phyloP scores from a whole-genome alignment of 805 yeast species.

The Aciculoconidium aculeatum region DNA sequence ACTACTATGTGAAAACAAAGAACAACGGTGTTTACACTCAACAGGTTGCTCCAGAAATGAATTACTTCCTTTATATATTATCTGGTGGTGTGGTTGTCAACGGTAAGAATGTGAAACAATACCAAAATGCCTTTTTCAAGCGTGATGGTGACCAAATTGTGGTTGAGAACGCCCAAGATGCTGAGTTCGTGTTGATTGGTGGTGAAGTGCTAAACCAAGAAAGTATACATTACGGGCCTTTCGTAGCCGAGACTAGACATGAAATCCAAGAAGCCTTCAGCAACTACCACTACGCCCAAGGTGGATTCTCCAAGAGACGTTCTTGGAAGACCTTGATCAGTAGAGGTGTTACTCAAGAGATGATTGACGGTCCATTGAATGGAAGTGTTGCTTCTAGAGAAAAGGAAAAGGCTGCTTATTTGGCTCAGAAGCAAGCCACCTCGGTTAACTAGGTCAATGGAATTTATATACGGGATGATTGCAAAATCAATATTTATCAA shows the following conservation, averaged over 20 bases:
- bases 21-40: constrained; percentile 68
- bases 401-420: constrained; percentile 12
- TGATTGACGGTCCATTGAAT: constrained; percentile 33
- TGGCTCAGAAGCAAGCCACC: too few species aligned
- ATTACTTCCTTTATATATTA: constrained; percentile 63
- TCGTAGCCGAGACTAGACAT: constrained; percentile 68
- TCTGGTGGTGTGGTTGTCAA: constrained; percentile 50
- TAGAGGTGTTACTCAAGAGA: constrained; percentile 37
- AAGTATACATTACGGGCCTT: constrained; percentile 89
- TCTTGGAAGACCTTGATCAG: constrained; percentile 51
- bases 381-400: constrained; percentile 29
- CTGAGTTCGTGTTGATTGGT: constrained; percentile 67
- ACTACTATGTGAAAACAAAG: constrained; percentile 57
- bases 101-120: constrained; percentile 34
- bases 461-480: too few species aligned
- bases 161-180: constrained; percentile 36
- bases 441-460: too few species aligned
- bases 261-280: constrained; percentile 62
- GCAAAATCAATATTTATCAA: too few species aligned
- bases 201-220: constrained; percentile 71
- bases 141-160: constrained; percentile 53
- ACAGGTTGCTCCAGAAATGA: constrained; percentile 52
- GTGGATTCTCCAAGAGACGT: constrained; percentile 65
- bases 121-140: constrained; percentile 57
- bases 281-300: constrained; percentile 63